Conservation (phyloP, 371 early-diverging fungal genomes). For the Encephalitozoon intestinalis region DNA sequence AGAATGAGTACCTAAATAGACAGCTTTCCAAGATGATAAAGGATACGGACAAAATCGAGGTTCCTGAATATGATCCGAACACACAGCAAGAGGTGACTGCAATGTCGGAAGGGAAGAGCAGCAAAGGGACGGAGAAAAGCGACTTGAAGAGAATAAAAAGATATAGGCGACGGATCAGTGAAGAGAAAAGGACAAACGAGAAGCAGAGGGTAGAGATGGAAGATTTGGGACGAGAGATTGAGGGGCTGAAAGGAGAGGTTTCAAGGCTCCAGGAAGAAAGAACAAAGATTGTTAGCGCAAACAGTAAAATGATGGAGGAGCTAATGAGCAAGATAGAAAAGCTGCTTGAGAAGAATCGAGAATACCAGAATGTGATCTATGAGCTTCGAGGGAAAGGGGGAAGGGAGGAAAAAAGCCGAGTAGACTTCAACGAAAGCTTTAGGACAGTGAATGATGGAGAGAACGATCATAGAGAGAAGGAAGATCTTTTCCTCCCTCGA, state of each 20-base stretch:
- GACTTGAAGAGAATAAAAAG: conserved; percentile 28
- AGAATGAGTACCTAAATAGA: conserved; percentile 52
- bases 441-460: conserved; percentile 23
- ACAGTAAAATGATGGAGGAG: conserved; percentile 12
- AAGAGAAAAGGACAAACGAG: conserved; percentile 37
- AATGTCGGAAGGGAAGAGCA: neutral
- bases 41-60: conserved; percentile 20
- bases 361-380: conserved; percentile 28
- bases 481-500: neutral
- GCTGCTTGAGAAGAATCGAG: conserved; percentile 20
- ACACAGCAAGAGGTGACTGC: neutral
- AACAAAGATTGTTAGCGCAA: neutral
- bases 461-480: neutral
- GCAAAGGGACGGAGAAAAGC: neutral
- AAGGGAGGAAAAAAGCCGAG: neutral
- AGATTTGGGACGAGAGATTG: conserved; percentile 40
- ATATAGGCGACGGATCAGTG: conserved; percentile 26
- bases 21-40: conserved; percentile 45
- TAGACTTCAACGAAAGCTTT: conserved; percentile 14
- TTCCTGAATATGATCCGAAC: conserved; percentile 1
- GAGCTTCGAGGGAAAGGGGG: neutral
- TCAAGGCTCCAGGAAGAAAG: conserved; percentile 41
- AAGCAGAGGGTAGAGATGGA: conserved; percentile 34
- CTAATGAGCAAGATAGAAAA: conserved; percentile 31
- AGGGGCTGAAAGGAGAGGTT: conserved; percentile 37